Evolutionary conservation across 805 yeast genomes (phyloP).

Genomic region (Ascoidea asiatica): DNA sequence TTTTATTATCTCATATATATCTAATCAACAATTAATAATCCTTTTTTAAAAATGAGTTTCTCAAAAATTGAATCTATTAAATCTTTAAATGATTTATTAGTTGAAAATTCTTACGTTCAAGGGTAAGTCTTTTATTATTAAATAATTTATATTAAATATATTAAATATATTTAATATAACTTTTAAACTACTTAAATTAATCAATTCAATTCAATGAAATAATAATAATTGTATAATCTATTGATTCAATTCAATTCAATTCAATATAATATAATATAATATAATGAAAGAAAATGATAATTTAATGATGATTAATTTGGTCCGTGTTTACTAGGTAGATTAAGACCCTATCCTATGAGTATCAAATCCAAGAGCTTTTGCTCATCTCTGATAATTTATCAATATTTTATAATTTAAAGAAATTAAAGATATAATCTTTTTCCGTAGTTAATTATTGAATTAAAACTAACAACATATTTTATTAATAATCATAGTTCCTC

Average conservation of each 20-base stretch:
- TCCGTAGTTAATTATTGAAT: neutral
- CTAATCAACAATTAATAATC: neutral
- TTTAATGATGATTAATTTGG: conserved; percentile 66
- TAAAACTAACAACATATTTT: conserved; percentile 5
- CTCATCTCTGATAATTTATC: conserved; percentile 24
- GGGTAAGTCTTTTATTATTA: conserved; percentile 61
- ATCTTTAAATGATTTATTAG: conserved; percentile 73
- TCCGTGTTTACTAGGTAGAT: conserved; percentile 97
- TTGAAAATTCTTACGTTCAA: conserved; percentile 87
- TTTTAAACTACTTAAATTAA: neutral
- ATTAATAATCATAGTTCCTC: conserved; percentile 37
- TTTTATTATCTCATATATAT: too few relatives aligned
- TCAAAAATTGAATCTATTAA: conserved; percentile 62
- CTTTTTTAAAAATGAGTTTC: conserved; percentile 46
- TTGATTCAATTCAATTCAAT: too few relatives aligned
- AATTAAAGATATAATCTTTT: conserved; percentile 11
- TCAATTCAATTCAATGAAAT: conserved; percentile 1
- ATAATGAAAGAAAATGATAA: neutral
- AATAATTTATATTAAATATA: too few relatives aligned
- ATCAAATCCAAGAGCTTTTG: conserved; percentile 39
- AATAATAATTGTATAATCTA: neutral
- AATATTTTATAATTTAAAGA: conserved; percentile 3
- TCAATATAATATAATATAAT: neutral
- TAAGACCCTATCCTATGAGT: conserved; percentile 94
- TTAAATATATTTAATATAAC: neutral